These are phyloP conservation scores for Phtheirospermum japonicum DNA, from an alignment of 257 asterid species.

Conservation along the genomic window DNA sequence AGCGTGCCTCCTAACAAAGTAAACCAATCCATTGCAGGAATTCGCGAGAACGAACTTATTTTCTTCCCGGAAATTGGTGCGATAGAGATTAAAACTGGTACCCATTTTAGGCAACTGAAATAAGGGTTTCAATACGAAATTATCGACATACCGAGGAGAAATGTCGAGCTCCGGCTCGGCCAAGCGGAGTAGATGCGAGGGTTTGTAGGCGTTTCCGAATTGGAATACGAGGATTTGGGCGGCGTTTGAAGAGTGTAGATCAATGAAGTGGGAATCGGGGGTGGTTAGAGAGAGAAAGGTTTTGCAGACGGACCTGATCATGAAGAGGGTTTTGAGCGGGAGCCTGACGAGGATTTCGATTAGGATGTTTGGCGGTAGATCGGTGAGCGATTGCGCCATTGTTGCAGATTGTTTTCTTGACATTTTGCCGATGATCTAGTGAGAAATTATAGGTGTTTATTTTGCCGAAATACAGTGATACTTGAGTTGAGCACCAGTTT, in stretches of 20 bases:
- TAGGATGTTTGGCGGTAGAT: slow-evolving; percentile 17
- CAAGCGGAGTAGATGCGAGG: not conserved
- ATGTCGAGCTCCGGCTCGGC: slow-evolving; percentile 24
- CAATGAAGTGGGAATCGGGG: slow-evolving; percentile 13
- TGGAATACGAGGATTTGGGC: slow-evolving; percentile 21
- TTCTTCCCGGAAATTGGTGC: not conserved
- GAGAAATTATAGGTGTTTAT: too few species aligned
- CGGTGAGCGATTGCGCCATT: slow-evolving; percentile 15
- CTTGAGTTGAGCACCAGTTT: too few species aligned
- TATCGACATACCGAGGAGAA: not conserved
- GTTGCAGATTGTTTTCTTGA: not conserved
- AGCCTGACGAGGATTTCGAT: slow-evolving; percentile 21
- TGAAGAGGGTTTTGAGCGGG: slow-evolving; percentile 14
- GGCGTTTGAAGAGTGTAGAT: slow-evolving; percentile 20
- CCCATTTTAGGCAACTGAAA: slow-evolving; percentile 21
- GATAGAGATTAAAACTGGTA: not conserved
- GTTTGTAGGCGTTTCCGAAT: not conserved
- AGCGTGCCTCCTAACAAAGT: slow-evolving; percentile 1
- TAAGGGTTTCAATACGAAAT: slow-evolving; percentile 5
- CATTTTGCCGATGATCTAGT: not conserved
- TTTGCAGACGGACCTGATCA: slow-evolving; percentile 30
- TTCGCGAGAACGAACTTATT: slow-evolving; percentile 14
- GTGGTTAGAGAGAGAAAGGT: slow-evolving; percentile 17
- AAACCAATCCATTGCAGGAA: slow-evolving; percentile 34
- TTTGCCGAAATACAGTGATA: too few species aligned